Base-by-base conservation (phyloP, 805 yeast genomes). In the Naumovozyma dairenensis region DNA sequence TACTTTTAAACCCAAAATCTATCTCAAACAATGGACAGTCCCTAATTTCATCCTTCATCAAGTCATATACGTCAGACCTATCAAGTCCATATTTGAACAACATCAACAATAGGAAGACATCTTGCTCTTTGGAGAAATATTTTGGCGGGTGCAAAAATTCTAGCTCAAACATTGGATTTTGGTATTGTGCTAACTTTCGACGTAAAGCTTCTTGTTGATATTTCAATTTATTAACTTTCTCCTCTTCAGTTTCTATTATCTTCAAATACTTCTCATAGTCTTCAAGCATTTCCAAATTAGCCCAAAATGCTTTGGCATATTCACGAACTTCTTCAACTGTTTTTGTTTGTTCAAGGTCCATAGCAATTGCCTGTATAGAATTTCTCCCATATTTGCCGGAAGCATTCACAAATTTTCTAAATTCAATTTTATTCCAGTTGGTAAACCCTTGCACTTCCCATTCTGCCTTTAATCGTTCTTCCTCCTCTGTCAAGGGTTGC, bases 191-290 rank as follows among this genome's bases (percentile, higher is more conserved):
- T 20, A 92, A 60, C 55, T 89, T 87, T 40, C 80, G 66, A 48
- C 87, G 72, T 35, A 92, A 63, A 14, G 84, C 71, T 56, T 83
- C 94, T 53, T 77, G 82, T 49, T 86, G 96, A 21, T 76, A 60
- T 46, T 70, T 71, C 7, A 70, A 53, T 47, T 73, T 76, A 30
- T 74, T 65, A 17, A 82, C 70, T 55, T 72, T 80, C 40, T 86
- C 95, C 53, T 92, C 97, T 12, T 97, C 98, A 3, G 72, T 68
- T 50, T 86, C 94, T 40, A 92, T 84, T 48, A 78, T 89, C 14
- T 70, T 65, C 34, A 87, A 60, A 56, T 80, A 84, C 42, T 83
- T 72, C 45, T 92, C 98, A 58, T 78, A 80, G 8, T 95, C 94
- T 21, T 89, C 97, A 41, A 92, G 79, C 45, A 78, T 82, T 32